Conservation (phyloP, 164 flowering plant genomes). For the Aristolochia contorta region DNA sequence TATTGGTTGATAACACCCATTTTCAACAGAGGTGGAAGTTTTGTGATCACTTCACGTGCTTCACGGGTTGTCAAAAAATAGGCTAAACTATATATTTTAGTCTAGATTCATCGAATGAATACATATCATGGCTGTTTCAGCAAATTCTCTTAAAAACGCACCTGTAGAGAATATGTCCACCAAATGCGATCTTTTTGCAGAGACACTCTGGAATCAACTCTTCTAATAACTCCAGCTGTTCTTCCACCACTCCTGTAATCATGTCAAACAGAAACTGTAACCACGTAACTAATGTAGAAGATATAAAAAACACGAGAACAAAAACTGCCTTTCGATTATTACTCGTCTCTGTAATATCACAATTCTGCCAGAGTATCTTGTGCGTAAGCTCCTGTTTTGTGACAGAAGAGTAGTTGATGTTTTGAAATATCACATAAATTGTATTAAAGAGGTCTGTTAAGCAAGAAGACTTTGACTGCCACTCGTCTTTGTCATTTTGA, state of each 20-base stretch:
- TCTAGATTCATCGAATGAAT: background rate
- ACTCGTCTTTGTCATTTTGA: background rate
- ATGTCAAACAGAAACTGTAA: background rate
- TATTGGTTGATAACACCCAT: too few species aligned
- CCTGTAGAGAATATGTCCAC: constrained; percentile 55
- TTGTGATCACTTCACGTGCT: too few species aligned
- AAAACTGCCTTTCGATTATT: background rate
- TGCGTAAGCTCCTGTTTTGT: constrained; percentile 72
- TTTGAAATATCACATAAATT: constrained; percentile 34
- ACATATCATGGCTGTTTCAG: too few species aligned
- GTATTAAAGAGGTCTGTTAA: constrained; percentile 31
- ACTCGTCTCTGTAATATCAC: constrained; percentile 44
- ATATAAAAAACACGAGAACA: background rate
- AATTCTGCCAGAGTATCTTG: constrained; percentile 40
- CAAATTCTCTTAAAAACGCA: constrained; percentile 11
- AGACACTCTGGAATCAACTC: constrained; percentile 64
- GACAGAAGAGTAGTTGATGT: constrained; percentile 27
- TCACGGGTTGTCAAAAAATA: background rate
- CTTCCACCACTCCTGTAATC: constrained; percentile 45
- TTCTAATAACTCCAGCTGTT: constrained; percentile 50
- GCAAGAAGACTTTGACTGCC: constrained; percentile 19
- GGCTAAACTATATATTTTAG: background rate
- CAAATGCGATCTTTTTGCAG: constrained; percentile 27
- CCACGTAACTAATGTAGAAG: background rate
- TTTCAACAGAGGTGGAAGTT: too few species aligned